Evolutionary conservation across 73 alveolate species (phyloP), one percentile per base, ranked within the genome.

Genomic region (Symbiodinium natans): DNA sequence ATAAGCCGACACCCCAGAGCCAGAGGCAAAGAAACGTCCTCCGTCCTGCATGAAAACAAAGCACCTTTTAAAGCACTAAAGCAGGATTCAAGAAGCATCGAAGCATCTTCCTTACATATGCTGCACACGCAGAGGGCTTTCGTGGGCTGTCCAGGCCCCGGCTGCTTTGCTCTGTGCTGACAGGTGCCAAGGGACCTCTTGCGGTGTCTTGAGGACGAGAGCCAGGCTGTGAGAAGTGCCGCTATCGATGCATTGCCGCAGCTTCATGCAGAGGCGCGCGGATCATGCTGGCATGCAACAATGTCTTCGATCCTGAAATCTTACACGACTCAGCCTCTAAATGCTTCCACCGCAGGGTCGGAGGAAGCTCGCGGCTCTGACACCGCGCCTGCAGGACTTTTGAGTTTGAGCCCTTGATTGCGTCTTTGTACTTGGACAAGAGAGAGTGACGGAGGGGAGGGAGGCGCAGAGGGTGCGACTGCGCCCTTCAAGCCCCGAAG

Each of bases 361-460:
- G 7, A 46, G 77, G 27, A 90, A 41, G 97, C 48, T 41, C 29
- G 87, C 56, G 13, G 97, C 97, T 29, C 52, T 82, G 97, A 73
- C 77, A 48, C 21, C 75, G 36, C 77, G 97, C 52, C 46, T 90
- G 41, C 87, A 90, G 97, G 97, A 90, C 97, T 42, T 15, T 13
- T 17, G 17, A n/a, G n/a, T n/a, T n/a, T n/a, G 63, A 48, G 63
- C 63, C 63, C 63, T 10, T 10, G 63, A 48, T 8, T 8, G 17
- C 23, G 63, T 10, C 8, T 17, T 48, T 48, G 63, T 48, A 10
- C 63, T 8, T 10, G 63, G 63, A 48, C 8, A 17, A 10, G 63
- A 48, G 63, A n/a, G n/a, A n/a, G n/a, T n/a, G n/a, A n/a, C n/a
- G n/a, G n/a, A n/a, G 63, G 23, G 23, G 23, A 8, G 8, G 63